Evolutionary conservation across 1,284 basidiomycete genomes (phyloP), one percentile per base, ranked within the genome.

Genomic region (Paramarasmius palmivorus): DNA sequence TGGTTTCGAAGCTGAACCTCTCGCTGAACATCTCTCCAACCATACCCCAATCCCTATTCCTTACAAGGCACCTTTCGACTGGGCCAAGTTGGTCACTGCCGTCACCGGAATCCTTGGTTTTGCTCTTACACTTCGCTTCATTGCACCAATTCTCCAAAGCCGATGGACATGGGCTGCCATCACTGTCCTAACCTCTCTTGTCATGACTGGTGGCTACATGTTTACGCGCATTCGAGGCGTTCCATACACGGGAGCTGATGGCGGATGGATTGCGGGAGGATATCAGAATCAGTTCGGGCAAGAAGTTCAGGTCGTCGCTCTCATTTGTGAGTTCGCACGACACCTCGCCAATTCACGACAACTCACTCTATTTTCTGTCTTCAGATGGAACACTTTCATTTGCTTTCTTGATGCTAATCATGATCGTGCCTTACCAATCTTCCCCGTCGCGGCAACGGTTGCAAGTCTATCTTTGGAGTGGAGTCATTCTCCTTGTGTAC

Each of bases 191-290:
- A 78, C 82, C 4, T 87, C 87, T 36, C 78, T 95, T 32, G 72
- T 92, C 62, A 95, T 96, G 86, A 95, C 86, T 9, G 85, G 87
- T 7, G 95, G 95, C 3, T 91, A 89, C 76, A 99, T 99, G 97
- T 99, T 97, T 78, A 93, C 92, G 62, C 88, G 88, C 59, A 99
- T 99, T 64, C 87, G 96, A 58, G 80, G 80, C 46, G 83, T 84
- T 53, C 95, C 95, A 2, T 93, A 84, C 64, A 77, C 80, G 49
- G 85, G 83, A 35, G 69, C 72, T 2, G 86, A 72, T 65, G 84
- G 87, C 19, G 79, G 78, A 57, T 95, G 93, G 88, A 90, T 98
- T 65, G 91, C 93, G 8, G 79, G 75, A 8, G 95, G 96, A 1
- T 98, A 90, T 73, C 87, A 90, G 66, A 93, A 87, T 65, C 95